phyloP scores from a whole-genome alignment of 2,329 filamentous ascomycete species.

The Xylaria sp. region DNA sequence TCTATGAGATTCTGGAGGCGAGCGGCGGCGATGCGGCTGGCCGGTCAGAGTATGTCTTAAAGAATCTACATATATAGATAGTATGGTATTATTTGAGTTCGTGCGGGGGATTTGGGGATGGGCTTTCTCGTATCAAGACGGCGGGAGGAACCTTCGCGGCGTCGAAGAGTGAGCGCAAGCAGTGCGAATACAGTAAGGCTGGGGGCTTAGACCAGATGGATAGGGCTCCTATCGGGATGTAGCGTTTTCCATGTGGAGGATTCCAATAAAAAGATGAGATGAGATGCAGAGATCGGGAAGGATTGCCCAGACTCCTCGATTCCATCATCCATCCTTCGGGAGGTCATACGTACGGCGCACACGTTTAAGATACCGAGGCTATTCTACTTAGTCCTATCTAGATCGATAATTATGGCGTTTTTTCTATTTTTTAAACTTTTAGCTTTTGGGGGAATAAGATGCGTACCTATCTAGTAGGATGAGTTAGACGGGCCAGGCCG shows the following conservation, averaged over 20 bases:
- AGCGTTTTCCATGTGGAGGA: slow-evolving; percentile 2
- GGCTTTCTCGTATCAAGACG: neutral
- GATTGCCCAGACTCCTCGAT: neutral
- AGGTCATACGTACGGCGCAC: neutral
- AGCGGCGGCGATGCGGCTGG: neutral
- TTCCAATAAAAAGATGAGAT: slow-evolving; percentile 5
- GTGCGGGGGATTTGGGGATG: neutral
- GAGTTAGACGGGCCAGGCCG: neutral
- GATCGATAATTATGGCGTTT: neutral
- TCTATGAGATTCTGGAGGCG: slow-evolving; percentile 2
- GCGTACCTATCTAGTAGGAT: neutral
- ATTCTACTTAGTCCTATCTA: neutral
- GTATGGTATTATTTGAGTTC: neutral
- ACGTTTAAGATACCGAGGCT: neutral
- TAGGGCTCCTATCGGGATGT: neutral
- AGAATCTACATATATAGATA: too few relatives aligned
- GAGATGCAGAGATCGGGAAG: slow-evolving; percentile 2
- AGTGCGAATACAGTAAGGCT: neutral
- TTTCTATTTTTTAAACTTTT: neutral
- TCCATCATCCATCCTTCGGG: neutral
- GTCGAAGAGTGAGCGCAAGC: neutral
- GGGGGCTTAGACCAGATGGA: neutral
- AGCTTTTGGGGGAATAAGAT: too few relatives aligned
- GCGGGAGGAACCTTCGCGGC: neutral
- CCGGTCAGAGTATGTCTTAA: neutral